Base-by-base conservation (phyloP, 257 asterid species). In the Anisodus tanguticus region DNA sequence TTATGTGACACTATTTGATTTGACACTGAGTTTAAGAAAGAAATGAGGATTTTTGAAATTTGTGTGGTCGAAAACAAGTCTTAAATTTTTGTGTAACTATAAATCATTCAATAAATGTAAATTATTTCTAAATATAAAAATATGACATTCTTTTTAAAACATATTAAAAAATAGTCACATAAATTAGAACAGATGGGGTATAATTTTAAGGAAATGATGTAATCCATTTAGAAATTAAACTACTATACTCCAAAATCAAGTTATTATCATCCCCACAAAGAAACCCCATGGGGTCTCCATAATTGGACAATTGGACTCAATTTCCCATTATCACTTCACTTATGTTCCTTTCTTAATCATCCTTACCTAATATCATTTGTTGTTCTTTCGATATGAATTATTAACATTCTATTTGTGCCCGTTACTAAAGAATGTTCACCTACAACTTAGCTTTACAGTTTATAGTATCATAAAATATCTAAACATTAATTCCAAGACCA, bases 271-370 rank as follows among this genome's bases (percentile, higher is more conserved):
- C 26, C 53, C 53, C 64, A 9, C 64, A 12, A 77, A 77, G 64
- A 76, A 53, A 76, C 26, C 45, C 64, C 2, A 31, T 26, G 64
- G 47, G 47, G 47, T 76, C 63, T 74, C 22, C 63, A 76, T 76
- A 26, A 76, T 76, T 51, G 81, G 81, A 77, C 64, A 26, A 76
- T 76, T 51, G 81, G 81, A 77, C 64, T 8, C 81, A 64, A 77
- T 77, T 77, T 76, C 64, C 64, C 81, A 77, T 77, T 62, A 76
- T 76, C 81, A 77, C 64, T 51, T 76, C 47, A 76, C 81, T 76
- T 13, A 13, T 22, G 13, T 51, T 76, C 47, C 47, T 76, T 76
- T 53, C 22, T 26, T 26, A 77, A 16, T 53, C 81, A 31, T 26
- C 5, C 17, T 45, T n/a, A 8, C 15, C 17, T 45, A 69, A 69